Base-by-base conservation (phyloP, 2,329 filamentous ascomycete species). In the Aspergillus sp. region DNA sequence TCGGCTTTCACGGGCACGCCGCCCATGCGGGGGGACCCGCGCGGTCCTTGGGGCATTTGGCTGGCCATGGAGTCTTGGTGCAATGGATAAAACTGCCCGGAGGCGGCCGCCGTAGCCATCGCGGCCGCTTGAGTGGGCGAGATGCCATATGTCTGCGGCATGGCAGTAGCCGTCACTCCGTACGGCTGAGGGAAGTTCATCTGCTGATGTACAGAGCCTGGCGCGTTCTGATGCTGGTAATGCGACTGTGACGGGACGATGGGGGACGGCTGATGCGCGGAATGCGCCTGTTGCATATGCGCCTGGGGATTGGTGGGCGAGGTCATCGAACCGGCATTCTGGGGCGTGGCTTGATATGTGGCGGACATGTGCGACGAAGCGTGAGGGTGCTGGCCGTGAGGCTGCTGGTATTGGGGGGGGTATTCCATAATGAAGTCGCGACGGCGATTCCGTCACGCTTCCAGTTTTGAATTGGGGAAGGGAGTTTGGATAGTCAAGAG, bases 91-190 rank as follows among this genome's bases (percentile, higher is more conserved):
- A 85, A 86, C 50, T 88, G 85, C 36, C 91, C 90, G 4, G 89
- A 90, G 7, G 91, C 91, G 1, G 91, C 90, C 12, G 91, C 91
- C 1, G 90, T 95, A 40, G 86, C 90, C 87, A 95, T 93, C 48
- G 90, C 90, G 43, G 91, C 90, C 9, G 89, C 89, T 67, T 94
- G 88, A 41, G 89, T 88, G 19, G 85, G 80, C 32, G 85, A 84
- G 69, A 91, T 88, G 48, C 79, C 83, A 72, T 94, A 94, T 26
- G 71, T 72, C 49, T 75, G 73, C 45, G 86, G 83, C 81, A 94
- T 88, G 60, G 77, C 77, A 58, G 19, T 19, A 2, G 82, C 77
- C 51, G 85, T 76, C 48, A 90, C 85, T 48, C 81, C 83, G 64
- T 89, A 91, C 53, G 81, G 76, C 65, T 85, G 80, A 60, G 86